Evolutionary conservation across 306 rosid species (phyloP), one percentile per base, ranked within the genome.

Genomic region (Glycine latifolia): DNA sequence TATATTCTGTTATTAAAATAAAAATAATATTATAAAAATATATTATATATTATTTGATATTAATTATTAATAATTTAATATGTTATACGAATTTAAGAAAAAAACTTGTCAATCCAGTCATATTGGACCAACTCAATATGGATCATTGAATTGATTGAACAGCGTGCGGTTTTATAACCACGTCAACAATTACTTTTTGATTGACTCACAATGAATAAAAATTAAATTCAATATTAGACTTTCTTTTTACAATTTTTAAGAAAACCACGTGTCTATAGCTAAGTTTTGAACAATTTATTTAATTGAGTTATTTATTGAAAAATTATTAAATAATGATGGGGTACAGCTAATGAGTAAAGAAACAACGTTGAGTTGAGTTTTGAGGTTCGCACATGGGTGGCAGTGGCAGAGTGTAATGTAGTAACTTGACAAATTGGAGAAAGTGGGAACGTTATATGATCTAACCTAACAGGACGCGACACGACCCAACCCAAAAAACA

Each of bases 381-480:
- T 31, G 69, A 35, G 69, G 39, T 33, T 2, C 0, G 63, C 85
- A 85, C 87, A 76, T 85, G 79, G 79, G 72, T 35, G 49, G 20
- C 26, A 56, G 71, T 66, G 55, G 46, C 46, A 37, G 10, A 1
- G 49, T 7, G 46, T 6, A 54, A 26, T n/a, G 60, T 15, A 26
- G 31, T 7, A 66, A 10, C 39, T 81, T 55, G 60, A 85, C 48
- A 48, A 67, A 73, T 43, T 9, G 65, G 8, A 58, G 73, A 63
- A 14, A 14, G 55, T 10, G 15, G 33, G 66, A 47, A 56, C 13
- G 13, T 55, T 5, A 75, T 15, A 55, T 17, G 66, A 59, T 55
- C 72, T 50, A 55, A 59, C 66, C 72, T 50, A 55, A 75, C 73
- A 44, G 31, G 37, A 77, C 75, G 26, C 81, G 35, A 46, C 65